phyloP scores from a whole-genome alignment of 1,139 yeast genomes.

The Blastobotrys raffinosifermentans region DNA sequence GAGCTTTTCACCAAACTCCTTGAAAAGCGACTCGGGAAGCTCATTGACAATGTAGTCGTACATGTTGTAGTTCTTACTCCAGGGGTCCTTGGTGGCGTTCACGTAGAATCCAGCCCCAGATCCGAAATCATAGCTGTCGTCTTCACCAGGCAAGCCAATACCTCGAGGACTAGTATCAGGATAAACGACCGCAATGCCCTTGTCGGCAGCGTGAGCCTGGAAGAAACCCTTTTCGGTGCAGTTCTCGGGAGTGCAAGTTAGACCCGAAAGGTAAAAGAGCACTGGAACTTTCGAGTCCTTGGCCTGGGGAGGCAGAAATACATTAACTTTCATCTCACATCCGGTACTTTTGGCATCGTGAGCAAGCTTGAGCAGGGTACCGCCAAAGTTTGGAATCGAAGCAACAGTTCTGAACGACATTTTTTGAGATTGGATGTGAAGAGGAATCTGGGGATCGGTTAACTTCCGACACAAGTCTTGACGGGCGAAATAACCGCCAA shows the following conservation, averaged over 20 bases:
- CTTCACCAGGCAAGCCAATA: constrained; percentile 75
- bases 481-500: neutral
- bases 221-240: constrained; percentile 93
- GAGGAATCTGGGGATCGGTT: neutral
- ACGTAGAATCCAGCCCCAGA: constrained; percentile 94
- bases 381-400: constrained; percentile 63
- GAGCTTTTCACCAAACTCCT: constrained; percentile 32
- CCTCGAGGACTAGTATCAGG: constrained; percentile 98
- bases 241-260: constrained; percentile 90
- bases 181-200: constrained; percentile 81
- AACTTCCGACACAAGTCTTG: constrained; percentile 1
- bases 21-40: constrained; percentile 47
- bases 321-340: constrained; percentile 76
- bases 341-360: constrained; percentile 65
- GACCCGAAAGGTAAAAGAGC: constrained; percentile 74
- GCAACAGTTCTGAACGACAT: constrained; percentile 18
- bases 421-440: no score
- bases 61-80: constrained; percentile 74
- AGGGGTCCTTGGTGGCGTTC: constrained; percentile 72
- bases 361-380: constrained; percentile 64
- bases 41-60: constrained; percentile 76
- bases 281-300: constrained; percentile 52
- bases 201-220: constrained; percentile 71
- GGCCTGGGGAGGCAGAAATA: constrained; percentile 60
- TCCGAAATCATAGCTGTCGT: constrained; percentile 85